These are phyloP conservation scores for Cryptococcus depauperatus DNA, from an alignment of 1,284 basidiomycete species.

Conservation along the genomic window DNA sequence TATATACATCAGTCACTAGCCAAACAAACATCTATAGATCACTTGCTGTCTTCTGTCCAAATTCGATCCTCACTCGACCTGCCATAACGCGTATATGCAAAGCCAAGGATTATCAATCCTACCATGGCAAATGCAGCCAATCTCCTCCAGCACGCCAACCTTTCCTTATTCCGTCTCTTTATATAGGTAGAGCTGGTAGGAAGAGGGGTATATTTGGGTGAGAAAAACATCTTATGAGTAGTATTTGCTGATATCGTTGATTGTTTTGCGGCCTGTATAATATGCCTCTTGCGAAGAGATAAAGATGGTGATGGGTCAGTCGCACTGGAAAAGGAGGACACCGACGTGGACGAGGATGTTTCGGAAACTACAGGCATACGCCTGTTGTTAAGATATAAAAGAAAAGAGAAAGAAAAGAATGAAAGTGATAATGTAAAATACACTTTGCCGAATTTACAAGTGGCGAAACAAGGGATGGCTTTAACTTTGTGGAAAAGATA, in stretches of 20 bases:
- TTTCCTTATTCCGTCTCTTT: slow-evolving; percentile 27
- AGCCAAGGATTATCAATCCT: slow-evolving; percentile 18
- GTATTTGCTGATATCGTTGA: not conserved
- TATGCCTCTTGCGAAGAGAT: not conserved
- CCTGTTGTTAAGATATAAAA: not conserved
- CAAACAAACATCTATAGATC: not conserved
- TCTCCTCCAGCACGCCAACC: slow-evolving; percentile 35
- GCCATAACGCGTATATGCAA: slow-evolving; percentile 15
- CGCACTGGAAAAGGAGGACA: not conserved
- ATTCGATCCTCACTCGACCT: slow-evolving; percentile 3
- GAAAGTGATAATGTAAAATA: not conserved
- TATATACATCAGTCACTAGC: slow-evolving; percentile 9
- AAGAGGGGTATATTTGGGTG: slow-evolving; percentile 38
- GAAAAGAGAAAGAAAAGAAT: not conserved
- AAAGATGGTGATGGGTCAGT: not conserved
- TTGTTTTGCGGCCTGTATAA: not conserved
- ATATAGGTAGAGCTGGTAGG: slow-evolving; percentile 26
- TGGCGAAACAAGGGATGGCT: no score
- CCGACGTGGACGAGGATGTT: not conserved
- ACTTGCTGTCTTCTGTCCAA: slow-evolving; percentile 29
- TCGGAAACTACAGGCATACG: not conserved
- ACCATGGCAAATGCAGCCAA: slow-evolving; percentile 27
- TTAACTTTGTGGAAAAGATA: no score
- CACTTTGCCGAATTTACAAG: no score
- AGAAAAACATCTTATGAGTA: slow-evolving; percentile 29